Evolutionary conservation across 176 grass and related monocot genomes (phyloP), one percentile per base, ranked within the genome.

Genomic region (Triticum timopheevii): DNA sequence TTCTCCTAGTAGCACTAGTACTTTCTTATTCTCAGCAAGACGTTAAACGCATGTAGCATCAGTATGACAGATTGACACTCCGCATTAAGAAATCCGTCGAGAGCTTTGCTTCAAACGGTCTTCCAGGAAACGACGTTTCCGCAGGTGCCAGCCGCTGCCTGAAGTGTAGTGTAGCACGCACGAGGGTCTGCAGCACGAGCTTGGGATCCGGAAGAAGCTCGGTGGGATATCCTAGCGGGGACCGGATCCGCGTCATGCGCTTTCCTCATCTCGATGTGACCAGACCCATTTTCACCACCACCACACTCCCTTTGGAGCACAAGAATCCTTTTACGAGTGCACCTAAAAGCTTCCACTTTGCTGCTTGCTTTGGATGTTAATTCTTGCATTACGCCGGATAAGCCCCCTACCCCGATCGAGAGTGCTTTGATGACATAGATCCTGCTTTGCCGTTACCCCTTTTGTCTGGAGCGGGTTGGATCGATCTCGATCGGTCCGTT

Each of bases 231-330:
- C 2, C 8, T 10, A 40, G 1, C 22, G 35, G 69, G 69, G 84
- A 78, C 84, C 42, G 45, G 85, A 87, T 90, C 85, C 75, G 75
- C 85, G 50, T 79, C 81, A n/a, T 20, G 25, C 80, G 85, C 80
- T 66, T 38, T 71, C 59, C n/a, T 31, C 38, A 13, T 42, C 71
- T 73, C 31, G 28, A 82, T 7, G 9, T 7, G 70, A 28, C 47
- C 63, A 22, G 16, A 22, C 22, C 13, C 24, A 59, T 42, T 20
- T 20, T 24, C 28, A 13, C 30, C 56, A 31, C 28, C 3, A 9
- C 52, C 1, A 50, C 6, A 7, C 17, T 56, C 5, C 5, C 73
- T 80, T 50, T 73, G 65, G 22, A 79, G 38, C 47, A 25, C 23
- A 28, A 25, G 31, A 38, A 24, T 34, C 33, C 67, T 34, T n/a